These are phyloP conservation scores for Rhytidiadelphus loreus DNA, from an alignment of 225 moss, liverwort and hornwort species.

Conservation along the genomic window DNA sequence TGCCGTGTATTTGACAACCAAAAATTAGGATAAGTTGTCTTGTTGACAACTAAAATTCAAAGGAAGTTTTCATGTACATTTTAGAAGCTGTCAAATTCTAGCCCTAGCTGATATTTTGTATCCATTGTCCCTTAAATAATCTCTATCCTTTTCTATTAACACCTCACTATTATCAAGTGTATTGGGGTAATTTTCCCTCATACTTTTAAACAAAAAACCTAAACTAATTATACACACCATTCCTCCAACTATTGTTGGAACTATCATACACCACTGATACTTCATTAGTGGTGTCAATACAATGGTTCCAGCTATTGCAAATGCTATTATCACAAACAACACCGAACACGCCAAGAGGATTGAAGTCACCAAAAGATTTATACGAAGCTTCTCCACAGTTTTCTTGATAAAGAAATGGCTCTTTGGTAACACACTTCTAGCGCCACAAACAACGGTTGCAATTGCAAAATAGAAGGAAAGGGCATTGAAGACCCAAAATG, in stretches of 20 bases:
- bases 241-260: not conserved
- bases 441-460: not conserved
- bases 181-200: accelerated
- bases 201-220: not conserved
- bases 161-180: too few species aligned
- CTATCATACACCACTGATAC: not conserved
- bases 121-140: too few species aligned
- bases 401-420: not conserved
- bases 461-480: not conserved
- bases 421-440: not conserved
- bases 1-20: too few species aligned
- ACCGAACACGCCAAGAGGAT: not conserved
- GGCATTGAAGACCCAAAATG: not conserved
- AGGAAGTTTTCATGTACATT: too few species aligned
- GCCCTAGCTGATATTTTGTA: too few species aligned
- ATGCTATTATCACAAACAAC: not conserved
- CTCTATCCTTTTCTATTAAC: too few species aligned
- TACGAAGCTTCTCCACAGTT: not conserved
- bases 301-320: not conserved
- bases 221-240: not conserved
- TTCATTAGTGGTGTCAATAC: not conserved
- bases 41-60: too few species aligned
- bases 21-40: too few species aligned
- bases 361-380: not conserved
- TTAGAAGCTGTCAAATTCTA: too few species aligned